These are phyloP conservation scores for Platanus orientalis DNA, from an alignment of 164 flowering plant genomes.

Conservation along the genomic window DNA sequence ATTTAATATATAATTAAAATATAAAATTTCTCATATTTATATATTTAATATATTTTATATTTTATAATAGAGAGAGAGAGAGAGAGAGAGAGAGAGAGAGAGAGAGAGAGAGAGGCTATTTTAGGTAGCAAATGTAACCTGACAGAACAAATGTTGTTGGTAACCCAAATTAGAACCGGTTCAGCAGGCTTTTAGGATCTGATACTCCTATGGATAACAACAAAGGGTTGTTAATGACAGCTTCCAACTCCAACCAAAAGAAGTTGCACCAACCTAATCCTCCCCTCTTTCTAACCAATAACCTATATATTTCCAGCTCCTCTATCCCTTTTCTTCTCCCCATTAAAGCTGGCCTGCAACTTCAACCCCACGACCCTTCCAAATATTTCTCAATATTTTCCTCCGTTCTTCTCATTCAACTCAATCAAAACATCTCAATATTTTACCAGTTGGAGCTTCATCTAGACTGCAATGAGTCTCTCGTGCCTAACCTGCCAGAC, in stretches of 20 bases:
- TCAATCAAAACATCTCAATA: neutral
- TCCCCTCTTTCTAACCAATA: neutral
- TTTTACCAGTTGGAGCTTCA: neutral
- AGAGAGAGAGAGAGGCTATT: no score
- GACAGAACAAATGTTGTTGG: no score
- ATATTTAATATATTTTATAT: no score
- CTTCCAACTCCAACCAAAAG: neutral
- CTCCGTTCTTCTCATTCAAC: neutral
- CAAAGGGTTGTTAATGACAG: neutral
- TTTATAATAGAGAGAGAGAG: no score
- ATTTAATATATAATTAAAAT: no score
- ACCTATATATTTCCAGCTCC: neutral
- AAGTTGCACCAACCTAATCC: slow-evolving; percentile 1
- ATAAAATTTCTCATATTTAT: no score
- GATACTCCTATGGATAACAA: neutral
- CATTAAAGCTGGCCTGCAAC: neutral
- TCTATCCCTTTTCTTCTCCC: neutral
- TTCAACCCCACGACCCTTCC: neutral
- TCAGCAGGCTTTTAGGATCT: neutral
- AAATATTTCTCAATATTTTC: neutral
- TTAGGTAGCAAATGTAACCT: no score
- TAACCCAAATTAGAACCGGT: slow-evolving; percentile 1
- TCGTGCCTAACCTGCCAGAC: slow-evolving; percentile 20
- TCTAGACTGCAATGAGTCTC: slow-evolving; percentile 8
- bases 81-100: no score